These are phyloP conservation scores for Allium cepa DNA, from an alignment of 106 monocot species.

Conservation along the genomic window DNA sequence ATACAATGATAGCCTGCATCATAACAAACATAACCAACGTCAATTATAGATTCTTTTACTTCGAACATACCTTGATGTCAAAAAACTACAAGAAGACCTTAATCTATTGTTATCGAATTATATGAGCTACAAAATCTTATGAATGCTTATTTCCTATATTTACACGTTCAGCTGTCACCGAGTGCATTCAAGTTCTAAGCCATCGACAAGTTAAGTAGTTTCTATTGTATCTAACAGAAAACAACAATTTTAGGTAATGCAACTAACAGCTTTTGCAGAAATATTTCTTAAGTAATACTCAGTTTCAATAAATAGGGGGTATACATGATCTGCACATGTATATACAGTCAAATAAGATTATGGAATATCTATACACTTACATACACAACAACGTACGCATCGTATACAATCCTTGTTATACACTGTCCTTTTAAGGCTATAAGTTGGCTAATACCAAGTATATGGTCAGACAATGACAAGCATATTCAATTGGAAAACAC, in stretches of 20 bases:
- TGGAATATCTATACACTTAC: too few species aligned
- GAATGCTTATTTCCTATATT: too few species aligned
- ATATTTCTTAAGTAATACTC: not conserved
- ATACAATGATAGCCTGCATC: constrained; percentile 79
- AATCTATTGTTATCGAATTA: not conserved
- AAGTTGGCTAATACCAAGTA: not conserved
- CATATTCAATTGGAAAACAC: not conserved
- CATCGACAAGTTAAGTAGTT: too few species aligned
- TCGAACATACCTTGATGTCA: not conserved
- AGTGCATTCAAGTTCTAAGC: too few species aligned
- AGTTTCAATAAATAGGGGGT: not conserved
- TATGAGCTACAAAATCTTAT: not conserved
- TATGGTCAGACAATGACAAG: not conserved
- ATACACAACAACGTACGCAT: not conserved
- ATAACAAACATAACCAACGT: not conserved
- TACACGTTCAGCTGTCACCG: too few species aligned
- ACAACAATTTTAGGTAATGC: not conserved
- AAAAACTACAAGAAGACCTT: not conserved
- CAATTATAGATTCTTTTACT: not conserved
- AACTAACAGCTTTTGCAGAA: not conserved
- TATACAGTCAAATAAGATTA: too few species aligned
- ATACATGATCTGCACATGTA: too few species aligned
- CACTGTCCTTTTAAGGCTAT: not conserved
- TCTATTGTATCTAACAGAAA: too few species aligned
- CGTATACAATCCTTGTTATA: not conserved